phyloP scores from a whole-genome alignment of 768 basidiomycete genomes.

The Lactarius akahatsu region DNA sequence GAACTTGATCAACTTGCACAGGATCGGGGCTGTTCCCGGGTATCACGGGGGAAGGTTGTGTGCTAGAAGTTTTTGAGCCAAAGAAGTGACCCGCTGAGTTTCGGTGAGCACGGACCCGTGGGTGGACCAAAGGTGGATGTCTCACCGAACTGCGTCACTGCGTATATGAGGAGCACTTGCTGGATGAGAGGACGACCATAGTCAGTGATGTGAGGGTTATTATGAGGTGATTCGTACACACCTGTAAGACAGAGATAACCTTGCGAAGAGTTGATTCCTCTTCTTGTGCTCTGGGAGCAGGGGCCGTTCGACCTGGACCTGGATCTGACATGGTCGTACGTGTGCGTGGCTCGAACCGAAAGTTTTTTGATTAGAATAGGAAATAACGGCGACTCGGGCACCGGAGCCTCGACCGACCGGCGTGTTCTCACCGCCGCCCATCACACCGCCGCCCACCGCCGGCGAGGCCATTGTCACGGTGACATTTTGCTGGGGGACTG shows the following conservation, averaged over 20 bases:
- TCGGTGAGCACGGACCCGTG: slow-evolving; percentile 18
- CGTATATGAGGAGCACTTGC: slow-evolving; percentile 71
- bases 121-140: slow-evolving; percentile 13
- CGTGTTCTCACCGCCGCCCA: background rate
- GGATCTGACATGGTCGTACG: slow-evolving; percentile 14
- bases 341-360: background rate
- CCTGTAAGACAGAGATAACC: slow-evolving; percentile 45
- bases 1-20: slow-evolving; percentile 45
- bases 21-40: slow-evolving; percentile 28
- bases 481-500: background rate
- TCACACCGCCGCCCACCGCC: background rate
- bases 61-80: slow-evolving; percentile 37
- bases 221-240: slow-evolving; percentile 30
- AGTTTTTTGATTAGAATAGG: background rate
- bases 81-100: slow-evolving; percentile 48
- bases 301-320: slow-evolving; percentile 19
- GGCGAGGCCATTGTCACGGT: background rate
- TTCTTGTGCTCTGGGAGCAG: slow-evolving; percentile 29
- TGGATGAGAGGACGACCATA: slow-evolving; percentile 33
- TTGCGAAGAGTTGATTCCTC: slow-evolving; percentile 41
- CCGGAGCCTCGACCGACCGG: background rate
- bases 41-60: slow-evolving; percentile 33
- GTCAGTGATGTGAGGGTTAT: slow-evolving; percentile 7
- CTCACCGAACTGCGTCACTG: slow-evolving; percentile 64
- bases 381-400: background rate